Evolutionary conservation across 495 filamentous ascomycete species (phyloP).

Genomic region (Mytilinidion resinicola): DNA sequence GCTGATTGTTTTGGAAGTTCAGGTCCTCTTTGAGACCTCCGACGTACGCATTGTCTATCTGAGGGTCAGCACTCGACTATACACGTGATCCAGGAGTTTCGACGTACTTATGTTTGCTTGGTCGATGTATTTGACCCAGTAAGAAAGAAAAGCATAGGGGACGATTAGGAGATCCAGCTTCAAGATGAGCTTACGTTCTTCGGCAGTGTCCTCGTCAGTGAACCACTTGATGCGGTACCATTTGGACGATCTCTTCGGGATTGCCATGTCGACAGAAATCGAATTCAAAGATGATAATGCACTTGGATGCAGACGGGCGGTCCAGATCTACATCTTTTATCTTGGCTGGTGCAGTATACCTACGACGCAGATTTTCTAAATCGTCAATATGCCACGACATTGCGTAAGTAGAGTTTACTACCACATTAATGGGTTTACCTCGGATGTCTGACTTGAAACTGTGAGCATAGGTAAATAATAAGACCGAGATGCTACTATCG

Average conservation of each 20-base stretch:
- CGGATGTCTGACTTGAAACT: too few species aligned
- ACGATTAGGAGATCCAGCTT: conserved; percentile 16
- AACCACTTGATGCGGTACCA: conserved; percentile 18
- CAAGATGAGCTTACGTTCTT: conserved; percentile 16
- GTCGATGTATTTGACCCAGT: conserved; percentile 21
- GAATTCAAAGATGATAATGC: not conserved
- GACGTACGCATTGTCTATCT: conserved; percentile 17
- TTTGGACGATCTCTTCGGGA: not conserved
- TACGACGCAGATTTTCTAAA: too few species aligned
- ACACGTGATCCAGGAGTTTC: not conserved
- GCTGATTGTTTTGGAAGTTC: conserved; percentile 42
- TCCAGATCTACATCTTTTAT: too few species aligned
- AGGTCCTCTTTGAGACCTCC: conserved; percentile 18
- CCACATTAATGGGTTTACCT: too few species aligned
- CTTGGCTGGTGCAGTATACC: too few species aligned
- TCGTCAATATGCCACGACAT: too few species aligned
- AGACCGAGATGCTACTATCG: too few species aligned
- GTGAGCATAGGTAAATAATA: too few species aligned
- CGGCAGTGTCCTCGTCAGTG: conserved; percentile 10
- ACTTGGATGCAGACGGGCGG: not conserved
- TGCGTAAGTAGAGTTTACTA: too few species aligned
- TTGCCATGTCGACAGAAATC: not conserved
- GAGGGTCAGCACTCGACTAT: not conserved
- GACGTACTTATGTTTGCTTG: conserved; percentile 13
- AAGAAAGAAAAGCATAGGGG: conserved; percentile 12